phyloP scores from a whole-genome alignment of 805 yeast genomes.

The Ogataea nonfermentans region DNA sequence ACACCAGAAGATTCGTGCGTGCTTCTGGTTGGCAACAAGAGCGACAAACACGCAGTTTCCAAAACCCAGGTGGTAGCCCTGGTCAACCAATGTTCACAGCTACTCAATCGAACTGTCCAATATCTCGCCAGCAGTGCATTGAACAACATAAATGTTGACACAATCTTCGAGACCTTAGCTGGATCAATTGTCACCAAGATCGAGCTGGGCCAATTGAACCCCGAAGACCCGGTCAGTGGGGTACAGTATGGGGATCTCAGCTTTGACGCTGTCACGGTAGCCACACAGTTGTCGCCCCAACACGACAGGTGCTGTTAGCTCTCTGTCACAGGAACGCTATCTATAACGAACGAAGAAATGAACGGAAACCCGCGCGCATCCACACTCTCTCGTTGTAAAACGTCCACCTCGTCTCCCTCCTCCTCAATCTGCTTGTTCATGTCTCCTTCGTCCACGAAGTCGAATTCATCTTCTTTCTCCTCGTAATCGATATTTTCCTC shows the following conservation, averaged over 20 bases:
- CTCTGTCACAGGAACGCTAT: conserved; percentile 16
- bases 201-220: conserved; percentile 47
- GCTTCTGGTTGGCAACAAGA: conserved; percentile 37
- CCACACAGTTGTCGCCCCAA: neutral
- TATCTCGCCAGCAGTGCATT: conserved; percentile 41
- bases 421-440: conserved; percentile 58
- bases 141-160: conserved; percentile 40
- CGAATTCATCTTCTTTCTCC: conserved; percentile 91
- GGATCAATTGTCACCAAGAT: conserved; percentile 43
- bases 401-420: conserved; percentile 62
- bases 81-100: conserved; percentile 24
- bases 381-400: conserved; percentile 55
- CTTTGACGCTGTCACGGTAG: conserved; percentile 10
- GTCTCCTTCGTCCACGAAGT: conserved; percentile 66
- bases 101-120: conserved; percentile 34
- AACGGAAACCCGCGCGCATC: conserved; percentile 75
- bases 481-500: conserved; percentile 88
- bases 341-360: conserved; percentile 55
- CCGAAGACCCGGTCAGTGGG: conserved; percentile 45
- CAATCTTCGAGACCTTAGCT: conserved; percentile 39
- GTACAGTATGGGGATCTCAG: conserved; percentile 46
- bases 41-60: conserved; percentile 24
- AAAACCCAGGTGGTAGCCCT: conserved; percentile 15
- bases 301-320: conserved; percentile 7
- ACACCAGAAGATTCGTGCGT: conserved; percentile 30